phyloP scores from a whole-genome alignment of 306 rosid genomes.

The Citrullus amarus region DNA sequence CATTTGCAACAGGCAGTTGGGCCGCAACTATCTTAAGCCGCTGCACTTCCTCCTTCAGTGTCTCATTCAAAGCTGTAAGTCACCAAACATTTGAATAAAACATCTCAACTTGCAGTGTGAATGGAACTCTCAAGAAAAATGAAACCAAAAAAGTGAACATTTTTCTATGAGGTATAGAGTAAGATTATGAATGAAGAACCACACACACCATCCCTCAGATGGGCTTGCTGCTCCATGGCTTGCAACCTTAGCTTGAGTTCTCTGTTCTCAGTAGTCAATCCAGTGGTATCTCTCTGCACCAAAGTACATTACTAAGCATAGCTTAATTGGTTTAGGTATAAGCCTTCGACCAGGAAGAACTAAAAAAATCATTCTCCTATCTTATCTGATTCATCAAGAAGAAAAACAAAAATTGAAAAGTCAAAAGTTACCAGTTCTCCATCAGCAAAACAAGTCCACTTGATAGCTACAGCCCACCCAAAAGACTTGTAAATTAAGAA shows the following conservation, averaged over 20 bases:
- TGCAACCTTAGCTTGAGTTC: constrained; percentile 83
- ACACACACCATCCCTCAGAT: constrained; percentile 75
- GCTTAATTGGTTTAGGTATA: too few relatives aligned
- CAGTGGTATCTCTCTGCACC: constrained; percentile 85
- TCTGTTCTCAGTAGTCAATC: constrained; percentile 56
- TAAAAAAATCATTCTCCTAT: too few relatives aligned
- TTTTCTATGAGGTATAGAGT: neutral
- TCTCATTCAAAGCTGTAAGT: constrained; percentile 61
- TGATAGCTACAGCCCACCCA: constrained; percentile 6
- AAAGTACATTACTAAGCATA: neutral
- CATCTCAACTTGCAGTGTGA: neutral
- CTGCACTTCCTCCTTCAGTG: constrained; percentile 72
- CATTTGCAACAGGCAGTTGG: constrained; percentile 28
- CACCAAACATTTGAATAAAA: neutral
- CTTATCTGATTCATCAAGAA: too few relatives aligned
- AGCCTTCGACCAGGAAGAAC: too few relatives aligned
- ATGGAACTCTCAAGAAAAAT: neutral
- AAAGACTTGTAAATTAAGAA: neutral
- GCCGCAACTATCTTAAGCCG: constrained; percentile 66
- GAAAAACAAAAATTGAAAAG: neutral
- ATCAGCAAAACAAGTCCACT: neutral
- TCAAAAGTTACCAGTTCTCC: neutral
- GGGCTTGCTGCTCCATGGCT: constrained; percentile 82
- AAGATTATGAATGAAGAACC: neutral
- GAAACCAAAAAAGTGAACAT: neutral